Evolutionary conservation across 257 asterid species (phyloP).

Genomic region (Forsythia suspensa): DNA sequence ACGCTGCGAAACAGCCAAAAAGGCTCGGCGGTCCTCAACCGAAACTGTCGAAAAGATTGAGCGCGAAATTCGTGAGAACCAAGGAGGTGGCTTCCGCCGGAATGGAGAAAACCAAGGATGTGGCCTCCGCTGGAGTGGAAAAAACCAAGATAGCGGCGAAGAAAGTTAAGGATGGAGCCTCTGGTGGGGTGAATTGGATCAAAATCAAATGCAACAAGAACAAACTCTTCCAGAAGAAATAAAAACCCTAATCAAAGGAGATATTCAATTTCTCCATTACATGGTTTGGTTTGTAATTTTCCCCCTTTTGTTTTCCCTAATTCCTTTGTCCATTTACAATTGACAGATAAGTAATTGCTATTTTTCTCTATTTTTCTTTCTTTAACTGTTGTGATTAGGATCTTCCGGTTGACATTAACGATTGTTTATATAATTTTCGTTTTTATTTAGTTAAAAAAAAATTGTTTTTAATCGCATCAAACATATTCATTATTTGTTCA

Average conservation of each 20-base stretch:
- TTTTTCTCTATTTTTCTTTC: background rate
- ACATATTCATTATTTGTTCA: too few relatives aligned
- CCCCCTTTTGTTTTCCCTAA: background rate
- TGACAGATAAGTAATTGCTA: background rate
- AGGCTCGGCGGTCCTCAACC: constrained; percentile 32
- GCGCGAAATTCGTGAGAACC: constrained; percentile 40
- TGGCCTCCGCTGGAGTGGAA: constrained; percentile 47
- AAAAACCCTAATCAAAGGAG: background rate
- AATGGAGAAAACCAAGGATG: constrained; percentile 41
- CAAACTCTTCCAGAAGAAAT: constrained; percentile 58
- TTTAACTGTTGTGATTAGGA: background rate
- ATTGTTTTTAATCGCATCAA: too few relatives aligned
- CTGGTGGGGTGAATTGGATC: constrained; percentile 19
- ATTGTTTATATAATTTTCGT: background rate
- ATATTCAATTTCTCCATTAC: background rate
- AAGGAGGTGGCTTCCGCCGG: constrained; percentile 20
- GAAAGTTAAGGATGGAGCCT: constrained; percentile 56
- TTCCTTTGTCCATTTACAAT: background rate
- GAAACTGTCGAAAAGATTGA: constrained; percentile 32
- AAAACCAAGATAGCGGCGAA: constrained; percentile 60
- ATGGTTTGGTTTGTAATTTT: background rate
- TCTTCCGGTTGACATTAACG: background rate
- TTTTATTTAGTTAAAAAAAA: background rate
- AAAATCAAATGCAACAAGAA: constrained; percentile 40
- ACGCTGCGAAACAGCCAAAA: constrained; percentile 1